Conservation (phyloP, 139 green algal species). For the Gonium pectorale region DNA sequence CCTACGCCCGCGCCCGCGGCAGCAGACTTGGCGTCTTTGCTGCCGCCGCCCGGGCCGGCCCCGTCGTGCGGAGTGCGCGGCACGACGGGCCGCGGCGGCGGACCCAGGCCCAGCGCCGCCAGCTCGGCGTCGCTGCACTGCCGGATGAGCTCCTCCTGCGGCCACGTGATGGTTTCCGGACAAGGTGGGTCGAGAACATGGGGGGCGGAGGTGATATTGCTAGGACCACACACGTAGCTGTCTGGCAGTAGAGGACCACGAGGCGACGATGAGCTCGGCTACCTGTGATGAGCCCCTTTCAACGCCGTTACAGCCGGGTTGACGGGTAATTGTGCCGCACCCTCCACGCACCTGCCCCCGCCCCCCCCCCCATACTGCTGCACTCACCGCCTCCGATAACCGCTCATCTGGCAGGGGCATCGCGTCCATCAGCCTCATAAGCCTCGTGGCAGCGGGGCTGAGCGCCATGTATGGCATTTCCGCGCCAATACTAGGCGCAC, state of each 20-base stretch:
- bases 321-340: too few species aligned
- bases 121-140: slow-evolving; percentile 57
- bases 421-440: neutral
- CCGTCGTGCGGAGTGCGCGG: neutral
- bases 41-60: too few species aligned
- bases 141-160: slow-evolving; percentile 48
- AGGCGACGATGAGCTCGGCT: too few species aligned
- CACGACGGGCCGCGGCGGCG: slow-evolving; percentile 49
- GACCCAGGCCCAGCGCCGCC: slow-evolving; percentile 52
- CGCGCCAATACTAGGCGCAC: too few species aligned
- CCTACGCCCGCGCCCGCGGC: slow-evolving; percentile 37
- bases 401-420: slow-evolving; percentile 13
- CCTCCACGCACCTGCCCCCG: too few species aligned
- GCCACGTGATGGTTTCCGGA: too few species aligned
- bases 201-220: neutral
- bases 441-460: neutral
- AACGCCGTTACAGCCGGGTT: too few species aligned
- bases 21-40: neutral
- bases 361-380: neutral
- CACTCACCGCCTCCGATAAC: slow-evolving; percentile 2
- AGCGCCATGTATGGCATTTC: too few species aligned
- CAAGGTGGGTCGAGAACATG: too few species aligned
- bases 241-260: neutral
- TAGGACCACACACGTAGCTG: neutral
- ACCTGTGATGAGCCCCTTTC: too few species aligned